Conservation (phyloP, 1,139 yeast species). For the Suhomyces coccinellae region DNA sequence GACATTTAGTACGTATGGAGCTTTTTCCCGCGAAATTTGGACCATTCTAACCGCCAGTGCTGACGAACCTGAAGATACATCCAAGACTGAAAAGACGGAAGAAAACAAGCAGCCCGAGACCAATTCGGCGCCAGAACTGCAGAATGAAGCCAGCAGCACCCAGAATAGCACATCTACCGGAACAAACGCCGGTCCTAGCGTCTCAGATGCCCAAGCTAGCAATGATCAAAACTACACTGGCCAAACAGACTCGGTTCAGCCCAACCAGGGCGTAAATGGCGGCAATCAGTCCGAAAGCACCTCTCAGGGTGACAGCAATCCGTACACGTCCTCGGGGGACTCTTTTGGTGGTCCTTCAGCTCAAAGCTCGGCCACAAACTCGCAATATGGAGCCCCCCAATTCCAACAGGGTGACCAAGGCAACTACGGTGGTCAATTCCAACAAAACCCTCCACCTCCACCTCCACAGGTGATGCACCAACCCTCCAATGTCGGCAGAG, state of each 20-base stretch:
- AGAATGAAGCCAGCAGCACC: not conserved
- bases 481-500: slow-evolving; percentile 44
- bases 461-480: slow-evolving; percentile 18
- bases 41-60: slow-evolving; percentile 16
- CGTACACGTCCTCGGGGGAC: not conserved
- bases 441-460: slow-evolving; percentile 3
- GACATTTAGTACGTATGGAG: slow-evolving; percentile 55
- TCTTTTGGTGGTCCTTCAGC: not conserved
- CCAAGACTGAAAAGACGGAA: slow-evolving; percentile 9
- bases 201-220: not conserved
- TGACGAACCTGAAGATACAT: slow-evolving; percentile 15
- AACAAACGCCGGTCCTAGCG: not conserved
- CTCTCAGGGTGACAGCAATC: not conserved
- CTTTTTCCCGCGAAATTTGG: slow-evolving; percentile 3
- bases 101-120: not conserved
- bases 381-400: slow-evolving; percentile 4
- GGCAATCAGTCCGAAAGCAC: slow-evolving; percentile 1
- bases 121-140: slow-evolving; percentile 13
- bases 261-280: not conserved
- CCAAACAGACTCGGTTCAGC: not conserved
- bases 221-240: not conserved
- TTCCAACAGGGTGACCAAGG: slow-evolving; percentile 1
- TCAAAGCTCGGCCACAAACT: not conserved
- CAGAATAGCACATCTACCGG: not conserved
- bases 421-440: slow-evolving; percentile 2